Conservation (phyloP, 2,329 filamentous ascomycete genomes). For the Phialophora chinensis region DNA sequence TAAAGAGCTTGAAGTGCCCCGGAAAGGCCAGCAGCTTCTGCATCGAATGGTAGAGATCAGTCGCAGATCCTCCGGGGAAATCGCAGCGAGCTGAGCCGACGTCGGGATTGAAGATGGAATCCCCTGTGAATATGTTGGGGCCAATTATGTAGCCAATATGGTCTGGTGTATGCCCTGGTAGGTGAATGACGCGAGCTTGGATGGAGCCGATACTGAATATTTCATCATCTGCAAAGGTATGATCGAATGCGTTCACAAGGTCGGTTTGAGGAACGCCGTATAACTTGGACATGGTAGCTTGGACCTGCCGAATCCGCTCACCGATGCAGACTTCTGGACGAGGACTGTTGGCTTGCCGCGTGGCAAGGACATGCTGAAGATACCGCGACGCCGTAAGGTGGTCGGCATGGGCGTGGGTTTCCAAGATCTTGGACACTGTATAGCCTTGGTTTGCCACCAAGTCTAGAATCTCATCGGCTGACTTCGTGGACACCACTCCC, state of each 20-base stretch:
- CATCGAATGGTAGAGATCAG: conserved; percentile 53
- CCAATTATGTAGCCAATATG: conserved; percentile 67
- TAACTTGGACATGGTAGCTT: conserved; percentile 58
- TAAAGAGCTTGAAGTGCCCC: conserved; percentile 57
- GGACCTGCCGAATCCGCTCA: conserved; percentile 61
- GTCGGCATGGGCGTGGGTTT: too few species aligned
- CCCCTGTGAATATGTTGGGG: conserved; percentile 58
- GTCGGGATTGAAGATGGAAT: conserved; percentile 61
- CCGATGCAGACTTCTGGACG: conserved; percentile 66
- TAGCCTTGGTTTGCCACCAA: too few species aligned
- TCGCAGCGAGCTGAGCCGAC: conserved; percentile 61
- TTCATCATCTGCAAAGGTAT: conserved; percentile 63
- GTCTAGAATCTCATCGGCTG: too few species aligned
- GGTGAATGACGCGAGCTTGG: conserved; percentile 58
- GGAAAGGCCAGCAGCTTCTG: conserved; percentile 52
- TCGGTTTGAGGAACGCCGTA: conserved; percentile 58
- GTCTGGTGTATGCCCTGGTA: conserved; percentile 69
- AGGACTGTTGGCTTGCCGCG: too few species aligned
- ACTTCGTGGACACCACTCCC: too few species aligned
- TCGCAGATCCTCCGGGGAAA: conserved; percentile 59
- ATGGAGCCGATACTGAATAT: conserved; percentile 59
- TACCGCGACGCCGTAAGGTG: too few species aligned
- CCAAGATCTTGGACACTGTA: too few species aligned
- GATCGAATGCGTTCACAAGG: conserved; percentile 58
- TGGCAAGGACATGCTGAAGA: too few species aligned